Base-by-base conservation (phyloP, 768 basidiomycete species). In the Podaxis rugospora region DNA sequence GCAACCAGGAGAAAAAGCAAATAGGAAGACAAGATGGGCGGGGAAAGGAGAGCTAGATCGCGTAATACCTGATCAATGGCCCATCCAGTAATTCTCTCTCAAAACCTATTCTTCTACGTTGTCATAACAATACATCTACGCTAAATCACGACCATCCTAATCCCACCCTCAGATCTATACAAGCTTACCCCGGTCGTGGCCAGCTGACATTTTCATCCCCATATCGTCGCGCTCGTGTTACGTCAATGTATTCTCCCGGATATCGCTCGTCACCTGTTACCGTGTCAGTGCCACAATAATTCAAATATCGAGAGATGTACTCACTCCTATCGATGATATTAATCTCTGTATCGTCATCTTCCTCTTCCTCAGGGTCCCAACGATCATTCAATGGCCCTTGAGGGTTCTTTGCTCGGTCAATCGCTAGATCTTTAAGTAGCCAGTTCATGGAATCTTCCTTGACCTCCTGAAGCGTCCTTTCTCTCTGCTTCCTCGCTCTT, bases 381-480 rank as follows among this genome's bases (percentile, higher is more conserved):
- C 74, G 78, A 69, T 90, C 91, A 13, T 73, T 69, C 58, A 77
- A 65, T 11, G 82, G 82, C 23, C 75, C 80, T 13, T 74, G 75
- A 0, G 90, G 90, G 69, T 91, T 85, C 64, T 74, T 77, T 52
- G 76, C 81, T 23, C 83, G 84, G 75, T 93, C 92, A 39, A 95
- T 80, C 5, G 80, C 78, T 36, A 95, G 83, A 71, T 95, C 94
- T 58, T 83, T 79, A 87, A 95, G 86, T 62, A 94, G 72, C 49
- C 89, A 79, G 65, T 80, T 82, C 76, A 95, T 78, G 0, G 89
- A 92, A 58, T 93, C 93, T 25, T 85, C 79, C 69, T 93, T 93
- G 47, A 78, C 77, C 42, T 81, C 83, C 55, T 83, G 79, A 7
- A 92, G 77, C 0, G 84, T 80, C 66, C 85, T 79, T 57, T 91